phyloP scores from a whole-genome alignment of 164 flowering plant species.

The Piper betle region DNA sequence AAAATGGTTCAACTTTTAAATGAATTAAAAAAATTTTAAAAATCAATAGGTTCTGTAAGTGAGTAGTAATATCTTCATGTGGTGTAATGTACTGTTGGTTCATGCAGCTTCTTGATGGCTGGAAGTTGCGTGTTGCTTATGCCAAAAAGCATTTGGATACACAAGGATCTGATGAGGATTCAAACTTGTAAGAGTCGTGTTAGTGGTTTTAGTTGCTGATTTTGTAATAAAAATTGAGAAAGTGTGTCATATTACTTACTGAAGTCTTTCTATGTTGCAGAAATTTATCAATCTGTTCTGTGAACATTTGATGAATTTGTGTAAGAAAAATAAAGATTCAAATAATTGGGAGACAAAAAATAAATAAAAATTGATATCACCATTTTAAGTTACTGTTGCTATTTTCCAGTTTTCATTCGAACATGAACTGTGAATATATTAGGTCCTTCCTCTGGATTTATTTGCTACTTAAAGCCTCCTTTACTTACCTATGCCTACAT shows the following conservation, averaged over 20 bases:
- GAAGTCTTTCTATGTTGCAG: background rate
- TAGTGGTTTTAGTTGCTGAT: background rate
- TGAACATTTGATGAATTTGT: no score
- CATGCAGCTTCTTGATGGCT: slow-evolving; percentile 48
- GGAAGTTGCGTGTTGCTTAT: slow-evolving; percentile 38
- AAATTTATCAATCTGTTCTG: background rate
- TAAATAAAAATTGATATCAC: no score
- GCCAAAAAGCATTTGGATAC: slow-evolving; percentile 21
- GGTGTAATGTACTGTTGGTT: background rate
- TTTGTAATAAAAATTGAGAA: background rate
- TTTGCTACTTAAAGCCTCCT: no score
- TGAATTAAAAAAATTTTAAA: background rate
- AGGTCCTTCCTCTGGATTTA: no score
- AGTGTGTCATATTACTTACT: background rate
- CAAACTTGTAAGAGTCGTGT: background rate
- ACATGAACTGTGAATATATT: no score
- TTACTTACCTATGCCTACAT: no score
- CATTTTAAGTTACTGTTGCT: no score
- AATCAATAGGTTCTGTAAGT: background rate
- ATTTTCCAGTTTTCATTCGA: no score
- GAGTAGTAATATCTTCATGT: background rate
- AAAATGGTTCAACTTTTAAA: background rate
- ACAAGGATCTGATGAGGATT: background rate
- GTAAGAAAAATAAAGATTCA: no score
- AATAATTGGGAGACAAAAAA: no score